Base-by-base conservation (phyloP, 139 green algal genomes). In the Coelastrella sp. region DNA sequence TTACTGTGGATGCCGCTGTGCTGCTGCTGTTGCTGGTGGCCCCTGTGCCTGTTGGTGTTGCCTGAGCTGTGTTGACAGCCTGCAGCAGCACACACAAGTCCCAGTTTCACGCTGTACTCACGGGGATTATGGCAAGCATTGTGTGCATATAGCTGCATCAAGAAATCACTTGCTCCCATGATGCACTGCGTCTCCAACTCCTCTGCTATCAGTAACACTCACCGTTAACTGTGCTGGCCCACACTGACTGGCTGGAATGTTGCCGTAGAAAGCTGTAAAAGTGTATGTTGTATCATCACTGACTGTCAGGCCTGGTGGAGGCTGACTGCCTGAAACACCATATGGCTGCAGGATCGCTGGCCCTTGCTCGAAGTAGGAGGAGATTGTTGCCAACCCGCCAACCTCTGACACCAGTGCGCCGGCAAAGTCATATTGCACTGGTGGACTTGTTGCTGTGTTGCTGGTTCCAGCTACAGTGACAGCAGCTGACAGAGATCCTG, bases 281-380 rank as follows among this genome's bases (percentile, higher is more conserved):
- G 17, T 56, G 19, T 77, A 88, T 5, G 60, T 59, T 3, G 65
- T n/a, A 13, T 13, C 14, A 5, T 88, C 83, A n/a, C 71, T 73
- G 5, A 88, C 16, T 23, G 6, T 64, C 47, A 88, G 66, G 7
- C 68, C 83, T 23, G 83, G 83, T 23, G 83, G 83, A 20, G 83
- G 83, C 83, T 88, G 83, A 54, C 6, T 54, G 8, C 83, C 83
- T 58, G 17, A 57, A 54, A 88, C 83, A 11, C 83, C 83, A 60
- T 88, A 88, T 58, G 83, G 83, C 83, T 88, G 83, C 68, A 88
- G 47, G 8, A 75, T 5, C 17, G 65, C 66, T 22, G 60, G 23
- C 32, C 66, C 83, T 68, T 80, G 66, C 83, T 88, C 83, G 73
- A 88, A 88, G 47, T 75, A 88, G 14, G 77, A 80, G 3, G 66